Evolutionary conservation across 2,329 filamentous ascomycete genomes (phyloP).

Genomic region (Lasiodiplodia citricola): DNA sequence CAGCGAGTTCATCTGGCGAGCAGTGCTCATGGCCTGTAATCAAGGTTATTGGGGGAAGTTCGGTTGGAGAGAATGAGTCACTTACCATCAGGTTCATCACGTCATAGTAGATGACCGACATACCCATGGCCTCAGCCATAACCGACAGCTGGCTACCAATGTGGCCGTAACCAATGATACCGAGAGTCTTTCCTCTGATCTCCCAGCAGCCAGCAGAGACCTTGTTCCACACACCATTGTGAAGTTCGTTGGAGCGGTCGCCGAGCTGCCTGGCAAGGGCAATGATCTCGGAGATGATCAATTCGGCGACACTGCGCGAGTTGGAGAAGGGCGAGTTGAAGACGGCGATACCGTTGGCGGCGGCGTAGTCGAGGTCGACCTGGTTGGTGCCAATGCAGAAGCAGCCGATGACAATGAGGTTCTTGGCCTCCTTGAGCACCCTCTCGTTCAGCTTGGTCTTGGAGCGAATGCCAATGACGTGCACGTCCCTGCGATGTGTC

Average conservation of each 20-base stretch:
- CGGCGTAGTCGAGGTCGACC: slow-evolving; percentile 84
- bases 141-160: slow-evolving; percentile 97
- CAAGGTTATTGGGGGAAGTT: background rate
- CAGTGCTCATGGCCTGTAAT: slow-evolving; percentile 73
- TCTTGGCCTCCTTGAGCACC: slow-evolving; percentile 87
- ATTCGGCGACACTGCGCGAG: slow-evolving; percentile 93
- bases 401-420: slow-evolving; percentile 93
- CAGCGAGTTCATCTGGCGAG: slow-evolving; percentile 79
- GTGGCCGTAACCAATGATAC: slow-evolving; percentile 95
- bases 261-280: slow-evolving; percentile 87
- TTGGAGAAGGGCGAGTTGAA: slow-evolving; percentile 99
- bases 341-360: slow-evolving; percentile 86
- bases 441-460: slow-evolving; percentile 93
- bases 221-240: slow-evolving; percentile 96
- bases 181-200: slow-evolving; percentile 94
- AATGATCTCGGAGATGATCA: slow-evolving; percentile 95
- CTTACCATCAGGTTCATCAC: slow-evolving; percentile 82
- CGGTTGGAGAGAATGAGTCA: background rate
- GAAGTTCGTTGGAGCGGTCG: slow-evolving; percentile 92
- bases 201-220: slow-evolving; percentile 98
- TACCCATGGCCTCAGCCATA: slow-evolving; percentile 94
- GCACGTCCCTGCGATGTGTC: slow-evolving; percentile 71
- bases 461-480: slow-evolving; percentile 96
- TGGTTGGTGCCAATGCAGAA: slow-evolving; percentile 99
- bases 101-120: slow-evolving; percentile 98